Evolutionary conservation across 2,329 filamentous ascomycete species (phyloP).

Genomic region (Byssochlamys sp.): DNA sequence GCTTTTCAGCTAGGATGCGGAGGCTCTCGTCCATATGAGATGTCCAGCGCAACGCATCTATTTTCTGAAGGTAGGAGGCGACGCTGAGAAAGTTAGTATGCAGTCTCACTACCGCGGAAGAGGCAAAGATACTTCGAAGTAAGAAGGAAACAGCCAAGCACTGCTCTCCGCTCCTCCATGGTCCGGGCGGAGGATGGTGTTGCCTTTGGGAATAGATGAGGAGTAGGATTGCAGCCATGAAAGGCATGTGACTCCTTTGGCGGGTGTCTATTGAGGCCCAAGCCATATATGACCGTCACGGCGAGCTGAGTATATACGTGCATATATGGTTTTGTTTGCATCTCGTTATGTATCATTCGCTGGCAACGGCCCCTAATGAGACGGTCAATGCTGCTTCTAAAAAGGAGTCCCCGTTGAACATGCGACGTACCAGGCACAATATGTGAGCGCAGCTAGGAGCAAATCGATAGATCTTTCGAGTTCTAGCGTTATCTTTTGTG

Average conservation of each 20-base stretch:
- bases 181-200: conserved; percentile 18
- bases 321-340: conserved; percentile 1
- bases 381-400: neutral
- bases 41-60: neutral
- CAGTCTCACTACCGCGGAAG: neutral
- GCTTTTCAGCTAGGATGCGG: neutral
- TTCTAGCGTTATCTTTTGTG: conserved; percentile 40
- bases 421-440: conserved; percentile 37
- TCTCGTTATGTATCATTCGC: neutral
- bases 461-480: conserved; percentile 45
- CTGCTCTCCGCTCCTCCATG: conserved; percentile 40
- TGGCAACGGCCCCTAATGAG: conserved; percentile 9
- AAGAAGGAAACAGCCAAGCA: conserved; percentile 39
- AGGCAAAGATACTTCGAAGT: conserved; percentile 21
- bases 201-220: conserved; percentile 3
- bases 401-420: neutral
- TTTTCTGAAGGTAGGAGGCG: neutral
- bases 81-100: neutral
- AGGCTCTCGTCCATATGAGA: neutral
- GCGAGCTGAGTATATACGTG: conserved; percentile 9
- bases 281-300: conserved; percentile 6
- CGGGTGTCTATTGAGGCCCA: conserved; percentile 11
- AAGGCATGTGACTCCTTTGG: neutral
- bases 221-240: neutral
- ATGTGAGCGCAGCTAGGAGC: conserved; percentile 42